These are phyloP conservation scores for Daldinia decipiens DNA, from an alignment of 495 filamentous ascomycete species.

Conservation along the genomic window DNA sequence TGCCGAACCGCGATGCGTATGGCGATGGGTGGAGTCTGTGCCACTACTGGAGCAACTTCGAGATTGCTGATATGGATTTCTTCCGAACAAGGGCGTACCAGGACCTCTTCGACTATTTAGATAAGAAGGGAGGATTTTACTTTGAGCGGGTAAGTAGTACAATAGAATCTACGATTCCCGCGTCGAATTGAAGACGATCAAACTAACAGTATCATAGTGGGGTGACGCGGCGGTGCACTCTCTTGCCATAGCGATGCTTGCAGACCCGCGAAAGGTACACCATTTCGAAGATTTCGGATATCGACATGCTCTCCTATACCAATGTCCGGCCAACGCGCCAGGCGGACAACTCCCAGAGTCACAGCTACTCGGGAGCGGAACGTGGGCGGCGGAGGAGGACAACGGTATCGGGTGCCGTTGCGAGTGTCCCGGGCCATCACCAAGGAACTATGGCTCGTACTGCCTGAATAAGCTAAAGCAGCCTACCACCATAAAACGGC, in stretches of 20 bases:
- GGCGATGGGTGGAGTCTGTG: constrained; percentile 55
- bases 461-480: constrained; percentile 48
- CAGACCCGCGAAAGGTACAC: constrained; percentile 54
- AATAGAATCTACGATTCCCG: neutral
- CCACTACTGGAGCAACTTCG: constrained; percentile 61
- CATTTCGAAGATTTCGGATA: constrained; percentile 59
- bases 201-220: constrained; percentile 46
- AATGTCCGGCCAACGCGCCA: constrained; percentile 47
- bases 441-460: constrained; percentile 33
- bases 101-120: constrained; percentile 56
- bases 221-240: constrained; percentile 59
- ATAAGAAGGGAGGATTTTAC: constrained; percentile 57
- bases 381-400: constrained; percentile 43
- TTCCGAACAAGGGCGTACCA: constrained; percentile 55
- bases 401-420: constrained; percentile 49
- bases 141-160: constrained; percentile 51
- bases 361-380: constrained; percentile 30
- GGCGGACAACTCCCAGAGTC: constrained; percentile 45
- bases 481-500: constrained; percentile 39
- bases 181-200: neutral
- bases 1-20: constrained; percentile 42
- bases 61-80: constrained; percentile 59
- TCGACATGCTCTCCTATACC: constrained; percentile 50
- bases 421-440: constrained; percentile 41
- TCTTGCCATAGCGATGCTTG: constrained; percentile 53